Base-by-base conservation (phyloP, 768 basidiomycete genomes). In the Infundibulicybe gibba region DNA sequence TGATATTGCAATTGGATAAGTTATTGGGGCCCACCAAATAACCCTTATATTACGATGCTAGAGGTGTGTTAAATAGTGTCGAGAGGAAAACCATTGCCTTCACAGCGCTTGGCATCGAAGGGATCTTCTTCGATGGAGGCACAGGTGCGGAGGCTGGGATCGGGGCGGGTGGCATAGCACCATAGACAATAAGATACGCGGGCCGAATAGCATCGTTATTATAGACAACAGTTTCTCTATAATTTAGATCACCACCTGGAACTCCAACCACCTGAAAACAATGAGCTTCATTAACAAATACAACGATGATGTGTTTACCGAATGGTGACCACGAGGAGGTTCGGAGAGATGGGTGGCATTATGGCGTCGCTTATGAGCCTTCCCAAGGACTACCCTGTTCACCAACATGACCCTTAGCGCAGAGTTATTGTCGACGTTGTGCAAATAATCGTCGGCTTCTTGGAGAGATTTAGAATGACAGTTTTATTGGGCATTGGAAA, bases 401-500 rank as follows among this genome's bases (percentile, higher is more conserved):
- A 82, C 68, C 11, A 85, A 61, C 49, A 82, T 61, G 13, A 77
- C 76, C 16, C 79, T 76, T 44, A 74, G 66, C 13, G 60, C 58
- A 5, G 75, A 68, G 21, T 64, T 58, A 39, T 70, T 61, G 16
- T 73, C 66, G 11, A 63, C 57, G 51, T 75, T 83, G 39, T 57
- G 49, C 16, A 68, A 62, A 55, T 86, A 87, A 54, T 85, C 83
- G 48, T 86, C 83, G 31, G 85, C 83, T 60, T 85, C 83, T 85
- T 49, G 17, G 17, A 32, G 44, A 49, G 32, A 51, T 47, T 38
- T 35, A 49, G 38, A 39, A 16, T 48, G 21, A 40, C 10, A 0
- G 32, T 10, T 12, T 0, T 12, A 19, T 13, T 8, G 20, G 40
- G 32, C 21, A 32, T 32, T 4, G 17, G 15, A 40, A 37, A 15